Base-by-base conservation (phyloP, 1,284 basidiomycete species). In the Golubevia pallescens region DNA sequence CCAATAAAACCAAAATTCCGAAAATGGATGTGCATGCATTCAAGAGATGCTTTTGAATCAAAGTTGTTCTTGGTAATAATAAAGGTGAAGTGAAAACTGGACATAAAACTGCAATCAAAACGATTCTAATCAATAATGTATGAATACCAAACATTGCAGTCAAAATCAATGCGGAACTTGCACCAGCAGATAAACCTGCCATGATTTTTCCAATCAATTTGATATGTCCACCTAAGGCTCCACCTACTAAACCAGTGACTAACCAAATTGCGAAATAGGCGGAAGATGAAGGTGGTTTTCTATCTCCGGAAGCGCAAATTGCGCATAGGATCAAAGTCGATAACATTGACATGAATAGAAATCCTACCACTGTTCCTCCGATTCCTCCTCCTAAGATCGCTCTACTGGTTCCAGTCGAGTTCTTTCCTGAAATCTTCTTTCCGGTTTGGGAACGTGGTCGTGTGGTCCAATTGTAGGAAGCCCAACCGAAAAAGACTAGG, bases 61-160 rank as follows among this genome's bases (percentile, higher is more conserved):
- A 53, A 38, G 58, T 72, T 10, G 61, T 59, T 20, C 66, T 63
- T 2, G 70, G 67, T 0, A 77, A 38, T 3, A 79, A 65, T 3
- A 81, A 67, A 5, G 78, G 73, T 7, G 68, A 68, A 23, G 73
- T 77, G 63, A 81, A 67, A 38, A 78, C 61, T 19, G 61, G 63
- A 24, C 68, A 66, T 57, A 67, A 70, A 28, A 81, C 60, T 16
- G 64, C 58, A n/a, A 81, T 54, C 48, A 79, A 51, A 58, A 77
- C 62, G 48, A 66, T 60, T 3, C 78, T 74, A 51, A 77, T 72
- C 60, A 77, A 66, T 32, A 81, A 56, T 1, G 76, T 75, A 62
- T 75, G 71, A 19, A 81, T 76, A 56, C 78, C 78, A 53, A 79
- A 79, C 55, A 76, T 66, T 16, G 78, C 78, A 2, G 78, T 79